Percentiles rank a stretch among this genome's conserved stretches.
Conservation (phyloP, 768 basidiomycete genomes). For the Tylopilus vinaceipallidus region DNA sequence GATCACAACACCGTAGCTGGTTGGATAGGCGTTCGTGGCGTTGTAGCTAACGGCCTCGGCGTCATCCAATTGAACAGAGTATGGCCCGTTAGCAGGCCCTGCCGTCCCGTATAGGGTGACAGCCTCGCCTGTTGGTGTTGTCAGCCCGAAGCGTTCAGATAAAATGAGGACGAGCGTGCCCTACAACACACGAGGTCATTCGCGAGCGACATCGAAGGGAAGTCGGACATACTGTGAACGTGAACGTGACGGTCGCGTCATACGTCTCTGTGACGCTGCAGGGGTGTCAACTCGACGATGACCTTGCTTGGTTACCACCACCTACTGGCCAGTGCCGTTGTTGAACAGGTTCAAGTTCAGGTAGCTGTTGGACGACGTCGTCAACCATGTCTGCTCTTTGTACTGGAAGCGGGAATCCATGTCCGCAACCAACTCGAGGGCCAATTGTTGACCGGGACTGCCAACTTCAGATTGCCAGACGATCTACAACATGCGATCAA, state of each 20-base stretch:
- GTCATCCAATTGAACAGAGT: slow-evolving; percentile 36
- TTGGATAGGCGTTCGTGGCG: slow-evolving; percentile 13
- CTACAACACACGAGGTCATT: slow-evolving; percentile 12
- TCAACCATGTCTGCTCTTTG: slow-evolving; percentile 34
- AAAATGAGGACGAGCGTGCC: slow-evolving; percentile 12
- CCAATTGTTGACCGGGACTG: slow-evolving; percentile 11
- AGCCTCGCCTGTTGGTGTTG: slow-evolving; percentile 36
- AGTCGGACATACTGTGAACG: slow-evolving; percentile 36
- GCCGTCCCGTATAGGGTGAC: slow-evolving; percentile 47
- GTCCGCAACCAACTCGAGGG: slow-evolving; percentile 30
- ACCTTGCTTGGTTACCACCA: not conserved
- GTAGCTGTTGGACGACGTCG: slow-evolving; percentile 29
- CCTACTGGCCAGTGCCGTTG: slow-evolving; percentile 43
- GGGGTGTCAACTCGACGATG: slow-evolving; percentile 1
- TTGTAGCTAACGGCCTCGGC: slow-evolving; percentile 18
- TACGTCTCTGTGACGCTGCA: slow-evolving; percentile 35
- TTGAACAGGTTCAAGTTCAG: slow-evolving; percentile 39
- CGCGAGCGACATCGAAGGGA: not conserved
- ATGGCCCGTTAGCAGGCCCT: slow-evolving; percentile 34
- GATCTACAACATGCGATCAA: slow-evolving; percentile 13
- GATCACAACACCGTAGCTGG: slow-evolving; percentile 27
- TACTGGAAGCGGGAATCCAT: slow-evolving; percentile 39
- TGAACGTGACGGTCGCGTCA: slow-evolving; percentile 34
- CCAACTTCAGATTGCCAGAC: slow-evolving; percentile 30
- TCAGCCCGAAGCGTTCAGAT: not conserved